phyloP scores from a whole-genome alignment of 2,329 filamentous ascomycete species.

The Coniella lustricola region DNA sequence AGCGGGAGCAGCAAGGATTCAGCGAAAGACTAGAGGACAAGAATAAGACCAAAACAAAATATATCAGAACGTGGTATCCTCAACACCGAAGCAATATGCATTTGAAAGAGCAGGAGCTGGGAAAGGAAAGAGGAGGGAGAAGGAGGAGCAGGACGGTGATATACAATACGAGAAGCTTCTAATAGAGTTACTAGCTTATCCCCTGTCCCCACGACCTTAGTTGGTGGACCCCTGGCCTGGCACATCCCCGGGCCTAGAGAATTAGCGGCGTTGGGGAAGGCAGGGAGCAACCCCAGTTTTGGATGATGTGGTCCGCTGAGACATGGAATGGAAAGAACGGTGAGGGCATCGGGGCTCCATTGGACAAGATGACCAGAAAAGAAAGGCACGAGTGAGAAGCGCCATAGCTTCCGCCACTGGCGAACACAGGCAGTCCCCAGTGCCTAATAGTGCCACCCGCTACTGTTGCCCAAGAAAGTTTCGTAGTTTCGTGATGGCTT shows the following conservation, averaged over 20 bases:
- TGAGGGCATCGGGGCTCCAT: neutral
- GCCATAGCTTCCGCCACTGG: no score
- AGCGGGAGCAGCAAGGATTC: neutral
- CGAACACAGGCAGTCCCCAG: no score
- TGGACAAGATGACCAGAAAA: no score
- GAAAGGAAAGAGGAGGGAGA: neutral
- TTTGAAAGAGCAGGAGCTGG: conserved; percentile 7
- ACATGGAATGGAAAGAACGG: neutral
- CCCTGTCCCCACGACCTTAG: neutral
- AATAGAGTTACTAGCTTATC: conserved; percentile 1
- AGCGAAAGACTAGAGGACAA: conserved; percentile 1
- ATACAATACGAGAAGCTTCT: conserved; percentile 6
- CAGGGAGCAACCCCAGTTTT: neutral
- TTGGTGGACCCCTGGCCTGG: neutral
- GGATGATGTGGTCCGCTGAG: neutral
- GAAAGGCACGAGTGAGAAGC: no score
- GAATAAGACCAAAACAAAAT: neutral
- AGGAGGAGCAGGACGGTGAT: neutral
- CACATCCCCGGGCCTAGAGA: conserved; percentile 2
- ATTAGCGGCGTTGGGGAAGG: neutral
- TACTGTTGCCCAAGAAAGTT: no score
- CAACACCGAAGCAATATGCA: neutral
- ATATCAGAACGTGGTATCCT: neutral
- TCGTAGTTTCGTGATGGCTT: neutral
- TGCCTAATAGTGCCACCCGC: no score